A percentile compares a stretch with the other conserved stretches of the same genome.
Conservation (phyloP, 1,139 yeast genomes). For the Suhomyces bribrorum region DNA sequence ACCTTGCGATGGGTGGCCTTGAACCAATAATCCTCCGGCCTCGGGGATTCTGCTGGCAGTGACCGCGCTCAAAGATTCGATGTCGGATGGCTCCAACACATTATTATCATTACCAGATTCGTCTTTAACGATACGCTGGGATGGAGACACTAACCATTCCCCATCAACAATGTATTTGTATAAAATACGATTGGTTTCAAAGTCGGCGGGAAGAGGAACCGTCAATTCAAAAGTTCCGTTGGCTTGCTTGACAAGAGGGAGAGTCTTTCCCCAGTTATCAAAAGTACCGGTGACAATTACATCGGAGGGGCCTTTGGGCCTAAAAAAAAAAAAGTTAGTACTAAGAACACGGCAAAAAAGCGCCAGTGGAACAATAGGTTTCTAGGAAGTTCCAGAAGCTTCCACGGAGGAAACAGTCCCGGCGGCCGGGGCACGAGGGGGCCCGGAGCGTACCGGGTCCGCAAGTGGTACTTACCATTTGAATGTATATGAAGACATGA, state of each 20-base stretch:
- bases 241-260: conserved; percentile 58
- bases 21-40: conserved; percentile 32
- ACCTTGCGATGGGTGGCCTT: neutral
- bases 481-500: conserved; percentile 23
- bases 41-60: conserved; percentile 43
- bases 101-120: conserved; percentile 65
- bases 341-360: neutral
- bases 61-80: conserved; percentile 17
- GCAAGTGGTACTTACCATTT: conserved; percentile 21
- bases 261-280: conserved; percentile 68
- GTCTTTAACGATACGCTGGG: conserved; percentile 48
- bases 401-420: no score
- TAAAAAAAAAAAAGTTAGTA: conserved; percentile 17
- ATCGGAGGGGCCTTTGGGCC: conserved; percentile 76
- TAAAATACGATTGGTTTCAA: conserved; percentile 39
- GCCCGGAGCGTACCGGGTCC: no score
- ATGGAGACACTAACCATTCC: conserved; percentile 57
- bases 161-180: conserved; percentile 80
- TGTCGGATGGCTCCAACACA: conserved; percentile 45
- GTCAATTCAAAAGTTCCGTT: conserved; percentile 62
- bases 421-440: neutral
- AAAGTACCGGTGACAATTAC: conserved; percentile 78
- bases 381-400: neutral
- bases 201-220: conserved; percentile 49
- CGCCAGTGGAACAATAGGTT: neutral